These are phyloP conservation scores for Botryotinia globosa DNA, from an alignment of 2,329 filamentous ascomycete species.

Conservation along the genomic window DNA sequence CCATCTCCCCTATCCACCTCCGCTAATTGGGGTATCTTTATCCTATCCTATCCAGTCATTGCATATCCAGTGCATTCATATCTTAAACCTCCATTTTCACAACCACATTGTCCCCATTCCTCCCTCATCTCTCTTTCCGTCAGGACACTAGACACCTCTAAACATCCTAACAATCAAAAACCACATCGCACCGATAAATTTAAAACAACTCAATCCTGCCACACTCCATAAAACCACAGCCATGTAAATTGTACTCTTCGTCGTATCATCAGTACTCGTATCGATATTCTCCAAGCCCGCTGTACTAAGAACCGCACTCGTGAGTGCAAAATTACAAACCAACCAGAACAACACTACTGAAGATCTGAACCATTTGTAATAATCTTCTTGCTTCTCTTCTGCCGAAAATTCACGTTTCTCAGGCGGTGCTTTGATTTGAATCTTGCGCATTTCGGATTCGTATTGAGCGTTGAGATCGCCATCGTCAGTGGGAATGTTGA, in stretches of 20 bases:
- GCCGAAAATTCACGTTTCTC: slow-evolving; percentile 61
- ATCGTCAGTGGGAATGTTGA: slow-evolving; percentile 82
- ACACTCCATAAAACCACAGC: slow-evolving; percentile 40
- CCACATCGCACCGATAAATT: slow-evolving; percentile 40
- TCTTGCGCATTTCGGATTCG: slow-evolving; percentile 74
- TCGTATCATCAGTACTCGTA: slow-evolving; percentile 60
- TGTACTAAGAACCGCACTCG: slow-evolving; percentile 80
- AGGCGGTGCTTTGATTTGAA: slow-evolving; percentile 70
- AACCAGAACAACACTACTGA: slow-evolving; percentile 94
- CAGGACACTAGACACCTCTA: slow-evolving; percentile 55
- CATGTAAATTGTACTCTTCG: slow-evolving; percentile 38
- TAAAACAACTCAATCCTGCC: slow-evolving; percentile 38
- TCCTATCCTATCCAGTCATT: slow-evolving; percentile 12
- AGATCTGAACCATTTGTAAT: slow-evolving; percentile 94
- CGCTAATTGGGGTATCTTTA: slow-evolving; percentile 10
- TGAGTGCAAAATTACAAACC: slow-evolving; percentile 88
- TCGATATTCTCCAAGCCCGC: slow-evolving; percentile 79
- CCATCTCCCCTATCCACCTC: not conserved
- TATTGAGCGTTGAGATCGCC: slow-evolving; percentile 95
- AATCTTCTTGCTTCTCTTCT: slow-evolving; percentile 87
- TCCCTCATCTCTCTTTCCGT: not conserved
- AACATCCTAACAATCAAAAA: slow-evolving; percentile 85
- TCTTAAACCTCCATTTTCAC: not conserved
- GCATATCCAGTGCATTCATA: slow-evolving; percentile 7
- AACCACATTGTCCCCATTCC: too few relatives aligned